These are phyloP conservation scores for Ophiosphaerella narmari DNA, from an alignment of 2,329 filamentous ascomycete species.

Conservation along the genomic window DNA sequence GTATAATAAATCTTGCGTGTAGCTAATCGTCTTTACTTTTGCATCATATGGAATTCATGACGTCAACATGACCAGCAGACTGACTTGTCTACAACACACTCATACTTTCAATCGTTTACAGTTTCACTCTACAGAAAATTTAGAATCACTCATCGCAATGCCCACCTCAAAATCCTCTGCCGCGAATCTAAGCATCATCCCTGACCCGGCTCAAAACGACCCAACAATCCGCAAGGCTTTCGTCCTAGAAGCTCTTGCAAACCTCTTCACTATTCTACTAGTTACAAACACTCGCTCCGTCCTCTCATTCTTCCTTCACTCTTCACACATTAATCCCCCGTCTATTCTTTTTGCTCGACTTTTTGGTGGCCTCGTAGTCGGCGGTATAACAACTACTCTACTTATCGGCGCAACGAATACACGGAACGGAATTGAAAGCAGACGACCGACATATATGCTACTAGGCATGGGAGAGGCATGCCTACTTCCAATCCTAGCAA, in stretches of 20 bases:
- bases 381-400: conserved; percentile 29
- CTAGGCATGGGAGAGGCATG: conserved; percentile 26
- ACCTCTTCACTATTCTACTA: conserved; percentile 32
- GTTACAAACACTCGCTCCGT: conserved; percentile 28
- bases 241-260: conserved; percentile 30
- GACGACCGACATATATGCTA: conserved; percentile 28
- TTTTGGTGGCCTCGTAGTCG: conserved; percentile 27
- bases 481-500: conserved; percentile 24
- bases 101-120: not conserved
- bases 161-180: conserved; percentile 20
- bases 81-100: not conserved
- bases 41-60: not conserved
- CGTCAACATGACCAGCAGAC: conserved; percentile 3
- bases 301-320: conserved; percentile 25
- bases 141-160: not conserved
- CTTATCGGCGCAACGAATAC: conserved; percentile 28
- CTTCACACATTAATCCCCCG: conserved; percentile 26
- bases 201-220: conserved; percentile 13
- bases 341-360: conserved; percentile 30
- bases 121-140: not conserved
- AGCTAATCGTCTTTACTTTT: too few species aligned
- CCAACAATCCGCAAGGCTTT: conserved; percentile 35
- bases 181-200: conserved; percentile 22
- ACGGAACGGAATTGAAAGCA: conserved; percentile 30
- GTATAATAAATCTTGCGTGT: too few species aligned